Evolutionary conservation across 225 moss, liverwort and hornwort species (phyloP), one percentile per base, ranked within the genome.

Genomic region (Thuidium tamariscinum): DNA sequence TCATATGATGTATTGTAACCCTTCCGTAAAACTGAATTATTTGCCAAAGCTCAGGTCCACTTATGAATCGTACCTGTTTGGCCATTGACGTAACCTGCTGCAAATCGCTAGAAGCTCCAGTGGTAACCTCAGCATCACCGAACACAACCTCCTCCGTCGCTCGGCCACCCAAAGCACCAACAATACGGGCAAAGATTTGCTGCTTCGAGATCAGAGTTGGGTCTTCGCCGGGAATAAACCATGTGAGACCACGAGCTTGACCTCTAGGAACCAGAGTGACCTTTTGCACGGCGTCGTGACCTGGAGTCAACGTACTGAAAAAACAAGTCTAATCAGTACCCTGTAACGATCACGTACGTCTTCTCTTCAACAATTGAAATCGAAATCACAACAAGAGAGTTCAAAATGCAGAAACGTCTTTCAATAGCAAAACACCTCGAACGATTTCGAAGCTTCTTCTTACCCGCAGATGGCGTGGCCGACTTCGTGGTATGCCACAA

Each of bases 11-110:
- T 13, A 59, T 16, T 4, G 11, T 8, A 57, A 8, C 14, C 4
- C 18, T 37, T 49, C 61, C 25, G 4, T 23, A 57, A 16, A 6
- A 25, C 27, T 42, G 30, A 36, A 34, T 15, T 7, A 17, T 10
- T 36, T 17, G 25, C 7, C 22, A 70, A 30, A n/a, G 14, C 23
- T 51, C 36, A 49, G 15, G 16, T 27, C 2, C 6, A 61, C 11
- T 44, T 32, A 7, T 7, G 17, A 16, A 65, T 49, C 57, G 16
- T 68, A 96, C 96, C 96, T 96, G 97, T 73, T 98, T 98, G n/a
- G 96, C 98, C 96, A 98, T 98, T 8, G 97, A 98, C 25, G 98
- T 96, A 49, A 98, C 97, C 90, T 98, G 98, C 79, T 93, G 92
- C 91, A 98, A 90, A 82, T 98, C 97, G 56, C 97, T 96, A 30